These are phyloP conservation scores for Beverwykella pulmonaria DNA, from an alignment of 495 filamentous ascomycete species.

Conservation along the genomic window DNA sequence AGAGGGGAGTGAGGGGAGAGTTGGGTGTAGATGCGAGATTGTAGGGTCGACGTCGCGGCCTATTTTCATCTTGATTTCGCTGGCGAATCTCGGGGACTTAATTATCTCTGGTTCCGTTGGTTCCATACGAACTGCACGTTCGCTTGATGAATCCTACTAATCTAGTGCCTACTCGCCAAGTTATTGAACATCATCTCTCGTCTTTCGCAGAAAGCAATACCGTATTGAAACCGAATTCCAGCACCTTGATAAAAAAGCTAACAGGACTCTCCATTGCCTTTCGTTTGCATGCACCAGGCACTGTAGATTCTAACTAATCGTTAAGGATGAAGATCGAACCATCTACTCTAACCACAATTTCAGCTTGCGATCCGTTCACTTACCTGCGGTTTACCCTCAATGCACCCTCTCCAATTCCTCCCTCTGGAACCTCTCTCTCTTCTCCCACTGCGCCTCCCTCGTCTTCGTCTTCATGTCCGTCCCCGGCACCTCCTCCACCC, in stretches of 20 bases:
- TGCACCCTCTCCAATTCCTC: not conserved
- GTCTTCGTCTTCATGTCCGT: too few species aligned
- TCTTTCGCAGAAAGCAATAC: too few species aligned
- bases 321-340: too few species aligned
- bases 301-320: too few species aligned
- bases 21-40: too few species aligned
- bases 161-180: not conserved
- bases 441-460: not conserved
- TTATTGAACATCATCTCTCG: not conserved
- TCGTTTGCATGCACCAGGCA: too few species aligned
- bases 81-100: not conserved
- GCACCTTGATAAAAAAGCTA: not conserved
- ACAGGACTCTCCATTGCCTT: too few species aligned
- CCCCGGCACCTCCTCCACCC: conserved; percentile 2
- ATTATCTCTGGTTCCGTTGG: not conserved
- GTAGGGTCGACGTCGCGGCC: not conserved
- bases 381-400: too few species aligned
- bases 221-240: not conserved
- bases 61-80: not conserved
- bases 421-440: not conserved
- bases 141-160: not conserved
- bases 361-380: too few species aligned
- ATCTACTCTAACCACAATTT: too few species aligned
- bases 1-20: too few species aligned
- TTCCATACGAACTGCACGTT: conserved; percentile 1